Percentiles rank a stretch among this genome's conserved stretches.
Evolutionary conservation across 371 early-diverging fungal genomes (phyloP).

Genomic region (Mortierella polycephala): DNA sequence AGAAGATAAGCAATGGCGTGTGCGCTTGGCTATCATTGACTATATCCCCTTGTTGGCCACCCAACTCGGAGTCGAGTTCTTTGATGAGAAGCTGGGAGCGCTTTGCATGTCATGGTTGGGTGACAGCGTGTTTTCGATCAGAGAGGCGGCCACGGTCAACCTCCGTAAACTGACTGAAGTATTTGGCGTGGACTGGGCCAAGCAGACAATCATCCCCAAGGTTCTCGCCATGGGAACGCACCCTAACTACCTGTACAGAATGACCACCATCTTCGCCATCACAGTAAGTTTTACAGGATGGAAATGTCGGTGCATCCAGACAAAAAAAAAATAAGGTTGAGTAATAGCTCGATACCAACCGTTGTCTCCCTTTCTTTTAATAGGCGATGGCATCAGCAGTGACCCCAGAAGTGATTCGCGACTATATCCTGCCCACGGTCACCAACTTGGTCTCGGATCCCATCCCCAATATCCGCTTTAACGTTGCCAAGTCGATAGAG

Average conservation of each 20-base stretch:
- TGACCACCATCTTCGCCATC: slow-evolving; percentile 96
- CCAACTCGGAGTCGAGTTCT: slow-evolving; percentile 95
- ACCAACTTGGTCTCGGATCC: slow-evolving; percentile 88
- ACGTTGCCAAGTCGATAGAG: slow-evolving; percentile 96
- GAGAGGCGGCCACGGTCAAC: slow-evolving; percentile 96
- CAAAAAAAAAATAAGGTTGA: too few relatives aligned
- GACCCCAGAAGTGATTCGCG: slow-evolving; percentile 87
- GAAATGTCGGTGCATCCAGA: not conserved
- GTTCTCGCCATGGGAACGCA: slow-evolving; percentile 90
- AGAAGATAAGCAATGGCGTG: slow-evolving; percentile 99
- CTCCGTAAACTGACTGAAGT: slow-evolving; percentile 93
- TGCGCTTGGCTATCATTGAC: slow-evolving; percentile 97
- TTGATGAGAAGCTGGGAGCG: slow-evolving; percentile 93
- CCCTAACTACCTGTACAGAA: slow-evolving; percentile 94
- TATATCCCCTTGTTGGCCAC: slow-evolving; percentile 96
- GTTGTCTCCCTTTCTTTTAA: not conserved
- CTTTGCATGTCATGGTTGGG: slow-evolving; percentile 97
- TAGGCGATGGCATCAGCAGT: slow-evolving; percentile 92
- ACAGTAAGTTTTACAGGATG: slow-evolving; percentile 68
- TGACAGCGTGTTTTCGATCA: slow-evolving; percentile 96
- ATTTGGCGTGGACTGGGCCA: slow-evolving; percentile 99
- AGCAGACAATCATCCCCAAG: slow-evolving; percentile 92
- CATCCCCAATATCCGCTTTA: slow-evolving; percentile 99
- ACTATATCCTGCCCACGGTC: slow-evolving; percentile 90
- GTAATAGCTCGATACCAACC: not conserved